Evolutionary conservation across 2,329 filamentous ascomycete genomes (phyloP).

Genomic region (Xylariaceae sp.): DNA sequence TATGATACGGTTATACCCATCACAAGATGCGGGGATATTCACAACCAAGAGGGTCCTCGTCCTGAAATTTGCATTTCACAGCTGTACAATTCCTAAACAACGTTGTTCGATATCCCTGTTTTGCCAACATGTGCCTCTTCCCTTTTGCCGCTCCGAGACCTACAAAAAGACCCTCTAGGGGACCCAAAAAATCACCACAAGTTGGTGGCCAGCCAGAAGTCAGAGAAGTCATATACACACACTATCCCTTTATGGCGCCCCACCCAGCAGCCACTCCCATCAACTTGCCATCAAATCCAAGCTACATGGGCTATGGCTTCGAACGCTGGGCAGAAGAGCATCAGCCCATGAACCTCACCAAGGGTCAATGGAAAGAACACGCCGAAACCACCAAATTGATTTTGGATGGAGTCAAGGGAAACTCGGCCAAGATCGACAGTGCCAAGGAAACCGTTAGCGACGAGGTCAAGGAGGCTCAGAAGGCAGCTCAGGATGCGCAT

Average conservation of each 20-base stretch:
- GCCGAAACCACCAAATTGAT: conserved; percentile 11
- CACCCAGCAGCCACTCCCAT: background rate
- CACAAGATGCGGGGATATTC: background rate
- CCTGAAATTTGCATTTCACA: background rate
- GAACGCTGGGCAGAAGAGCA: conserved; percentile 8
- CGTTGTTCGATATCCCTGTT: background rate
- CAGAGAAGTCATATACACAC: background rate
- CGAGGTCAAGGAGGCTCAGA: conserved; percentile 14
- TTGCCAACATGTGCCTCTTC: conserved; percentile 14
- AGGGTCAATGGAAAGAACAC: conserved; percentile 16
- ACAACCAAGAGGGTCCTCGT: background rate
- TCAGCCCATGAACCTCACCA: conserved; percentile 13
- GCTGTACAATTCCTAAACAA: conserved; percentile 2
- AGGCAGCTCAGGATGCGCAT: conserved; percentile 13
- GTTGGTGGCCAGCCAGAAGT: too few species aligned
- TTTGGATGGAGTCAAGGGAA: conserved; percentile 10
- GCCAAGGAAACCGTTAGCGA: conserved; percentile 4
- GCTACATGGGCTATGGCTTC: background rate
- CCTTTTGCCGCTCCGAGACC: background rate
- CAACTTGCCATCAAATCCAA: background rate
- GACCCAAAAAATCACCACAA: too few species aligned
- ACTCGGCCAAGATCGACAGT: conserved; percentile 13
- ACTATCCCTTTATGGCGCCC: background rate
- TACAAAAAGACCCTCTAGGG: too few species aligned
- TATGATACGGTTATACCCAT: too few species aligned